Evolutionary conservation across 257 asterid genomes (phyloP).

Genomic region (Henckelia pumila): DNA sequence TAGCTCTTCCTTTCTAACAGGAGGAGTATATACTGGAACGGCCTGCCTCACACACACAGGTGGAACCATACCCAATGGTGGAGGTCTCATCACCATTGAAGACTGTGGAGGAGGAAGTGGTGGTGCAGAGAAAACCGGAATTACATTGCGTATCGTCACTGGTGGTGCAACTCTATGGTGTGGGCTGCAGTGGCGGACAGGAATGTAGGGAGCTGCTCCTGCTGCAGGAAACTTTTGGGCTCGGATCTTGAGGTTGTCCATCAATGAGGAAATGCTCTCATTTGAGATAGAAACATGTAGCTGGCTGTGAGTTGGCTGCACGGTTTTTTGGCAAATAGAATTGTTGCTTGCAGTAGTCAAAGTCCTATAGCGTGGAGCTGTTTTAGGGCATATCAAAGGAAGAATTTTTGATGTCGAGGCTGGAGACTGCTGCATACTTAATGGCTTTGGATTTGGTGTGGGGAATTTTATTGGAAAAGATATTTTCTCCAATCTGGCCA

Average conservation of each 20-base stretch:
- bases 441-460: slow-evolving; percentile 50
- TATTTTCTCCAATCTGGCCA: slow-evolving; percentile 60
- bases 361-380: slow-evolving; percentile 56
- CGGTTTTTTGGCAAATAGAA: slow-evolving; percentile 38
- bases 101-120: slow-evolving; percentile 61
- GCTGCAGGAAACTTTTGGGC: slow-evolving; percentile 75
- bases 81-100: slow-evolving; percentile 53
- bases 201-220: slow-evolving; percentile 87
- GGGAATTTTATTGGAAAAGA: slow-evolving; percentile 82
- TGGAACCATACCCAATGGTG: slow-evolving; percentile 53
- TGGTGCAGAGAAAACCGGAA: slow-evolving; percentile 91
- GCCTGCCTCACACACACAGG: slow-evolving; percentile 65
- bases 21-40: slow-evolving; percentile 54
- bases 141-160: slow-evolving; percentile 69
- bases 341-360: slow-evolving; percentile 32
- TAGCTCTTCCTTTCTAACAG: slow-evolving; percentile 50
- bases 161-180: slow-evolving; percentile 76
- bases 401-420: slow-evolving; percentile 80
- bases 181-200: slow-evolving; percentile 65
- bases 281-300: slow-evolving; percentile 31
- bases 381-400: slow-evolving; percentile 78
- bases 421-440: slow-evolving; percentile 51
- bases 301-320: slow-evolving; percentile 44
- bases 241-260: slow-evolving; percentile 37
- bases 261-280: slow-evolving; percentile 35